phyloP scores from a whole-genome alignment of 108 stramenopile species.

The Hondaea fermentalgiana region DNA sequence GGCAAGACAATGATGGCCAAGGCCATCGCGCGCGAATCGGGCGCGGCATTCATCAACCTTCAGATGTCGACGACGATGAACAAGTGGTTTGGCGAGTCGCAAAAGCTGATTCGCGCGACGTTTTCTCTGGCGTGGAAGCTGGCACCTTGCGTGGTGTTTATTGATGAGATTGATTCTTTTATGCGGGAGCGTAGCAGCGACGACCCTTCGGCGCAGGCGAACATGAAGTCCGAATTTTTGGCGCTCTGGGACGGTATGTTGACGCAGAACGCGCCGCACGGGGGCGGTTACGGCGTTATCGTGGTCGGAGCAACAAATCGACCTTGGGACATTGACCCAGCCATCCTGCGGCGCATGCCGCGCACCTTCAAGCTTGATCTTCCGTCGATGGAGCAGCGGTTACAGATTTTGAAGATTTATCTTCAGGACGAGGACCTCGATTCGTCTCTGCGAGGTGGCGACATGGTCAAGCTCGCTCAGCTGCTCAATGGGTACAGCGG shows the following conservation, averaged over 20 bases:
- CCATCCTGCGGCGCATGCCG: slow-evolving; percentile 86
- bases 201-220: slow-evolving; percentile 59
- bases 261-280: slow-evolving; percentile 23
- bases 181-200: slow-evolving; percentile 53
- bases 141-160: slow-evolving; percentile 85
- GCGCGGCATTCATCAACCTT: slow-evolving; percentile 86
- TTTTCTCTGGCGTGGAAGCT: slow-evolving; percentile 83
- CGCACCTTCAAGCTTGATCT: slow-evolving; percentile 70
- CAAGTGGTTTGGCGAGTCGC: slow-evolving; percentile 94
- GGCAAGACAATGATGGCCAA: slow-evolving; percentile 97
- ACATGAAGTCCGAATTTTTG: slow-evolving; percentile 86
- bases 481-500: slow-evolving; percentile 72
- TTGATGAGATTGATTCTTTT: slow-evolving; percentile 94
- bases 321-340: slow-evolving; percentile 79
- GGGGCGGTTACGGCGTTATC: slow-evolving; percentile 51
- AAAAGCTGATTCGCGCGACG: slow-evolving; percentile 80
- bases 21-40: slow-evolving; percentile 87
- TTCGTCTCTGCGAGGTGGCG: neutral
- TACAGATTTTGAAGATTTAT: slow-evolving; percentile 68
- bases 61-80: slow-evolving; percentile 75
- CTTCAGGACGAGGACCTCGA: slow-evolving; percentile 54
- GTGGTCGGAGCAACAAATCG: slow-evolving; percentile 92
- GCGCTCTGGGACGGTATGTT: slow-evolving; percentile 88
- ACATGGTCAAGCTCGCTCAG: slow-evolving; percentile 58
- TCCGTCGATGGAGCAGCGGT: slow-evolving; percentile 56